Percentiles rank a stretch among this genome's conserved stretches.
These are phyloP conservation scores for Pisolithus microcarpus DNA, from an alignment of 768 basidiomycete genomes.

Conservation along the genomic window DNA sequence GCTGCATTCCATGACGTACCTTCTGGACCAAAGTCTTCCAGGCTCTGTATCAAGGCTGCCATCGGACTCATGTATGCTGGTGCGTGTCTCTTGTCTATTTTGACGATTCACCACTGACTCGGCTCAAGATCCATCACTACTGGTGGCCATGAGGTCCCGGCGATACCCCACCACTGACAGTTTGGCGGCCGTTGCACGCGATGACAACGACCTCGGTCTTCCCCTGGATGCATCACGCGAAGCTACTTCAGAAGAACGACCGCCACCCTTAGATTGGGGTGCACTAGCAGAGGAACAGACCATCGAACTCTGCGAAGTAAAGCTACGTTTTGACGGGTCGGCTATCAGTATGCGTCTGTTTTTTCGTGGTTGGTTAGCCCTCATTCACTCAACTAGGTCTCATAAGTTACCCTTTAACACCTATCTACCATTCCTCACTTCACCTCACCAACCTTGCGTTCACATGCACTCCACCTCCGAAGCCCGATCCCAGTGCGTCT, in stretches of 20 bases:
- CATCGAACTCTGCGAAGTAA: slow-evolving; percentile 58
- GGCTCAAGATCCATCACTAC: slow-evolving; percentile 43
- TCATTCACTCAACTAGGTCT: slow-evolving; percentile 28
- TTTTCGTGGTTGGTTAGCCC: slow-evolving; percentile 3
- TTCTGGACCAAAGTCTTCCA: slow-evolving; percentile 32
- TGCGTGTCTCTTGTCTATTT: slow-evolving; percentile 11
- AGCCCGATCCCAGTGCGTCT: slow-evolving; percentile 18
- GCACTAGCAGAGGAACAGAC: slow-evolving; percentile 51
- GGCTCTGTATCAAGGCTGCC: slow-evolving; percentile 49
- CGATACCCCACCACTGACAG: slow-evolving; percentile 36
- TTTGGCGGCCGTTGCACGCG: slow-evolving; percentile 20
- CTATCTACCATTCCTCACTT: slow-evolving; percentile 33
- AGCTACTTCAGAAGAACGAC: slow-evolving; percentile 17
- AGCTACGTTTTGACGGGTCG: slow-evolving; percentile 40
- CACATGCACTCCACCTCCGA: slow-evolving; percentile 32
- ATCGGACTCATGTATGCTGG: slow-evolving; percentile 58
- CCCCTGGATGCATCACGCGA: slow-evolving; percentile 18
- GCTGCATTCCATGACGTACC: slow-evolving; percentile 25
- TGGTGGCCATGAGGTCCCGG: slow-evolving; percentile 60
- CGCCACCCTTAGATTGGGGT: slow-evolving; percentile 37
- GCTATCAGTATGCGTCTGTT: slow-evolving; percentile 33
- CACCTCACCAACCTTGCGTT: slow-evolving; percentile 42
- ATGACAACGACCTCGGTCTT: slow-evolving; percentile 37
- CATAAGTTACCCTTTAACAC: slow-evolving; percentile 36
- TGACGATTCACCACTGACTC: background rate